phyloP scores from a whole-genome alignment of 2,329 filamentous ascomycete species.

The Botrytis deweyae region DNA sequence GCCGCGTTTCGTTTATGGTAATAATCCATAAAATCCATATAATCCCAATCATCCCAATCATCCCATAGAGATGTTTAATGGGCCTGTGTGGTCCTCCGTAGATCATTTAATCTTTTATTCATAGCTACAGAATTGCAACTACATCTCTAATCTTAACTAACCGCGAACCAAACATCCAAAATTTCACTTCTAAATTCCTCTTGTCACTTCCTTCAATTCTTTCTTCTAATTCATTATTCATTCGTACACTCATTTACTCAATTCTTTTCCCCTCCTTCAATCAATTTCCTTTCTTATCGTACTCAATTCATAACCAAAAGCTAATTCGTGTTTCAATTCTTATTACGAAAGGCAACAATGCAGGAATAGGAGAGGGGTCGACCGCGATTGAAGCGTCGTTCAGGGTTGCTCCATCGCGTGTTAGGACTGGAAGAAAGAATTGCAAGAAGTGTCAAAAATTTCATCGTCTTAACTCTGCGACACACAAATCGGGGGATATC shows the following conservation, averaged over 20 bases:
- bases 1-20: not conserved
- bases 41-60: not conserved
- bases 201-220: constrained; percentile 1
- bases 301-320: not conserved
- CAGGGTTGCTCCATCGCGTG: constrained; percentile 21
- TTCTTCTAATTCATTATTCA: not conserved
- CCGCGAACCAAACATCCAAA: constrained; percentile 8
- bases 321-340: not conserved
- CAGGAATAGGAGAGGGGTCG: constrained; percentile 10
- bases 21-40: not conserved
- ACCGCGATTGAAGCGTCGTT: constrained; percentile 21
- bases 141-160: not conserved
- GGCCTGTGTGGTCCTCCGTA: constrained; percentile 5
- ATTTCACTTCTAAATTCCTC: not conserved
- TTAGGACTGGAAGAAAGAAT: constrained; percentile 2
- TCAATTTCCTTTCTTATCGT: not conserved
- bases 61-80: not conserved
- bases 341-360: not conserved
- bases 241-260: constrained; percentile 12
- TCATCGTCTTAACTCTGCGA: constrained; percentile 1
- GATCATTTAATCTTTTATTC: constrained; percentile 14
- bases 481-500: constrained; percentile 12
- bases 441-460: not conserved
- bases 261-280: not conserved
- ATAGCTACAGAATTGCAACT: not conserved